Base-by-base conservation (phyloP, 2,329 filamentous ascomycete species). In the Aspergillus terreus region DNA sequence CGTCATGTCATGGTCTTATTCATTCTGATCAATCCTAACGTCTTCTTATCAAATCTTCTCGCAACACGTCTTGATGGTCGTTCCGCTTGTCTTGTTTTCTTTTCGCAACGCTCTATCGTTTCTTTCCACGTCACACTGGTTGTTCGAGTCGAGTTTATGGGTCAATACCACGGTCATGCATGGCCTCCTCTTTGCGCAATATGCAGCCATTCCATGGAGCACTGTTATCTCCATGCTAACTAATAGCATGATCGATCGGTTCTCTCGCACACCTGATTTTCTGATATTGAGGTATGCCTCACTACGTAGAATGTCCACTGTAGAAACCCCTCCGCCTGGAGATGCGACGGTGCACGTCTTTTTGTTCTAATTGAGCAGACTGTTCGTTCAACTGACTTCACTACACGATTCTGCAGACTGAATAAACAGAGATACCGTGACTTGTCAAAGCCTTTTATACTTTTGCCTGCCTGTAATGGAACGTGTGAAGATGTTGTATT, bases 121-220 rank as follows among this genome's bases (percentile, higher is more conserved):
- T 51, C 50, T 47, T 51, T 50, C 55, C 32, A 46, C 45, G 46
- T 54, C 53, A 41, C 35, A 38, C 35, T 38, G 35, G 35, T 55
- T 55, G 53, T 59, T 49, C 46, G 47, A 52, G 53, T 56, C 44
- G 46, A 54, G 44, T 51, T 61, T 59, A 56, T 52, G 62, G 44
- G 44, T 53, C 51, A 50, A 46, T 33, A 45, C 46, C 44, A 23
- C 46, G 52, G 46, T 52, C 46, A 46, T 55, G 46, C 57, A 52
- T 63, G 50, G 55, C 47, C 11, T 42, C 15, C 56, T 54, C 25
- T 41, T 61, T 62, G 54, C 62, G 54, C 59, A 62, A 61, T 61
- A 65, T 67, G 63, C 62, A 65, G 65, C 63, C 65, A 67, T 68
- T 66, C 64, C 63, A 64, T 57, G 60, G 65, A 64, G 15, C 4